These are phyloP conservation scores for Kodamaea fungicola DNA, from an alignment of 1,139 yeast species.

Conservation along the genomic window DNA sequence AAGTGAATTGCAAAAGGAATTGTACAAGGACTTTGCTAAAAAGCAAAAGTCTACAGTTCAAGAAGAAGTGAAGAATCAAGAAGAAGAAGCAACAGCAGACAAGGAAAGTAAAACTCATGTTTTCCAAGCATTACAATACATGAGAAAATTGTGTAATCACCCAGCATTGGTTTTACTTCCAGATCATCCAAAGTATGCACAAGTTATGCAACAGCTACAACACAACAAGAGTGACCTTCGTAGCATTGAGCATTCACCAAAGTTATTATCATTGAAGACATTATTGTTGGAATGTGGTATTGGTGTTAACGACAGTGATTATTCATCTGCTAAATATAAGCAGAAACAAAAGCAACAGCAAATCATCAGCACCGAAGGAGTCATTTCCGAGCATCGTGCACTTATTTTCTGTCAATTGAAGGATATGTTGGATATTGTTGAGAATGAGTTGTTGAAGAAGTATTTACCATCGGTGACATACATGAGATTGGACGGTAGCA, in stretches of 20 bases:
- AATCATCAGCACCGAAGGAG: constrained; percentile 55
- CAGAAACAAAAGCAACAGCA: constrained; percentile 31
- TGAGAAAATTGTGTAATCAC: constrained; percentile 96
- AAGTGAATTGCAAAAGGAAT: constrained; percentile 81
- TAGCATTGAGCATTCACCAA: constrained; percentile 87
- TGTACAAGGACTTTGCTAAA: constrained; percentile 88
- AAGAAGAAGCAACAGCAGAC: constrained; percentile 33
- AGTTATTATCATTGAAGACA: constrained; percentile 76
- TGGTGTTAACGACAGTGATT: constrained; percentile 58
- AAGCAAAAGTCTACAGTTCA: constrained; percentile 76
- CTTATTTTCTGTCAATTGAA: constrained; percentile 93
- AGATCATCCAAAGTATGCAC: constrained; percentile 77
- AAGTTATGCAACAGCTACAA: constrained; percentile 58
- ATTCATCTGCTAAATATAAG: constrained; percentile 23
- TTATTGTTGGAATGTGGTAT: constrained; percentile 91
- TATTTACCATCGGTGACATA: constrained; percentile 89
- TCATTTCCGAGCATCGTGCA: constrained; percentile 93
- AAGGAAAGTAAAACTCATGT: constrained; percentile 78
- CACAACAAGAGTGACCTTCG: constrained; percentile 58
- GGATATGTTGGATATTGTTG: constrained; percentile 97
- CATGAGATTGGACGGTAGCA: constrained; percentile 92
- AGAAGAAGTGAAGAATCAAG: constrained; percentile 49
- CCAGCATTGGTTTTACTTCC: constrained; percentile 89
- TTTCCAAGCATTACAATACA: constrained; percentile 95
- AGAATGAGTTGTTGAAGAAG: constrained; percentile 77